These are phyloP conservation scores for Ophiobolus disseminans DNA, from an alignment of 2,329 filamentous ascomycete species.

Conservation along the genomic window DNA sequence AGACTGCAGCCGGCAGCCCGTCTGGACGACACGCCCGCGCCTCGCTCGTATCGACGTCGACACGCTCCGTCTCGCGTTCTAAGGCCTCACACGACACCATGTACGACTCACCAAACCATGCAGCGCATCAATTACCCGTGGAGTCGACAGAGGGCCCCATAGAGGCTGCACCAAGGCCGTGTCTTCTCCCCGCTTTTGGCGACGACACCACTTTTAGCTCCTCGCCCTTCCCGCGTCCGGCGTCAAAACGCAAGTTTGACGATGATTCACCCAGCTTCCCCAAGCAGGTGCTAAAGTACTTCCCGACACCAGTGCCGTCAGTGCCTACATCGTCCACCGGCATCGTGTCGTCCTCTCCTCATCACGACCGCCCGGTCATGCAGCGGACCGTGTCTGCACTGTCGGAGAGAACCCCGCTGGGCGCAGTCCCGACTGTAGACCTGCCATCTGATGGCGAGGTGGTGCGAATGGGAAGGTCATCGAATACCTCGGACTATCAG, in stretches of 20 bases:
- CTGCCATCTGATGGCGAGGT: slow-evolving; percentile 82
- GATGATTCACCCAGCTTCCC: slow-evolving; percentile 57
- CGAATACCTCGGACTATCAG: slow-evolving; percentile 94
- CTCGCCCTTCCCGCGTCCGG: slow-evolving; percentile 73
- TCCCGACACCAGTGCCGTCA: slow-evolving; percentile 75
- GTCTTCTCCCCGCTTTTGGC: slow-evolving; percentile 74
- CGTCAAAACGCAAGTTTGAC: slow-evolving; percentile 69
- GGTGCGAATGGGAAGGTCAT: slow-evolving; percentile 88
- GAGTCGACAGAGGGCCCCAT: slow-evolving; percentile 34
- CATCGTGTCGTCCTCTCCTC: slow-evolving; percentile 79
- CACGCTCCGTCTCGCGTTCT: slow-evolving; percentile 42
- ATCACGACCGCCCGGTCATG: slow-evolving; percentile 58
- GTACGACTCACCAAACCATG: slow-evolving; percentile 40
- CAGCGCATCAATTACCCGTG: slow-evolving; percentile 34
- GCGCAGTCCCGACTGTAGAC: slow-evolving; percentile 80
- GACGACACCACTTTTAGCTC: slow-evolving; percentile 73
- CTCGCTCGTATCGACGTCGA: slow-evolving; percentile 27
- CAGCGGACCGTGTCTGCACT: slow-evolving; percentile 65
- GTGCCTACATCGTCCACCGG: slow-evolving; percentile 91
- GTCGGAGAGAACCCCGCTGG: slow-evolving; percentile 83
- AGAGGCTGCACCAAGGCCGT: slow-evolving; percentile 64
- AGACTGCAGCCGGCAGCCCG: slow-evolving; percentile 32
- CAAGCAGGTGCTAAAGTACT: slow-evolving; percentile 67
- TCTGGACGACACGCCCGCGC: slow-evolving; percentile 33
- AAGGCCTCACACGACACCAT: slow-evolving; percentile 32